Evolutionary conservation across 805 yeast species (phyloP), one percentile per base, ranked within the genome.

Genomic region (Tetrapisispora pingtungensis): DNA sequence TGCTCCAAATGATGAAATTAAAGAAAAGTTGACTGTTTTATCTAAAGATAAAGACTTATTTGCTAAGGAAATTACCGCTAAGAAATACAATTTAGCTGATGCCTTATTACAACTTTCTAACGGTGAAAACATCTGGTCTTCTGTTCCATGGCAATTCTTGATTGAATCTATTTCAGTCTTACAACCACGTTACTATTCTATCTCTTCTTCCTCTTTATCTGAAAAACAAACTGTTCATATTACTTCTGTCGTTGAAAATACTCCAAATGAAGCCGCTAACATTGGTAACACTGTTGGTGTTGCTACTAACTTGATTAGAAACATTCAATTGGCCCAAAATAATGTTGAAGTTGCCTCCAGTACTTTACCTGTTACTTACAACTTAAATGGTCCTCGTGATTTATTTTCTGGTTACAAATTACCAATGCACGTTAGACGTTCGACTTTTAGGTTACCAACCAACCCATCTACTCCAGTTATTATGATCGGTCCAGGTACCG

Each of bases 401-500:
- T 53, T 62, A 38, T 64, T 58, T 33, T 55, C 59, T 3, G 47
- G 63, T 40, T 75, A 50, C 60, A 84, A 81, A 57, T 71, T 88
- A 43, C 97, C 97, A 4, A 81, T 93, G 35, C 96, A 89, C 62
- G 83, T 93, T 39, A 85, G 97, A 67, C 87, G 93, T 66, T 89
- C 97, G 7, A 84, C 90, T 46, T 93, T 90, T 73, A 89, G 88
- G 71, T 73, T 93, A 51, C 98, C 98, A 18, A 73, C 88, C 7
- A 85, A 86, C 59, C 82, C 94, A 28, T 65, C 75, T 3, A 78
- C 81, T 28, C 97, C 97, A 15, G 74, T 90, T 19, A 87, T 90
- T 56, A 77, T 89, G 83, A 75, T 90, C 58, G 98, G 98, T 26
- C 97, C 98, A 38, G 98, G 98, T 52, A 93, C 98, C 3, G 98